Base-by-base conservation (phyloP, 192 early-diverging fungal species). In the Coemansia sp. region DNA sequence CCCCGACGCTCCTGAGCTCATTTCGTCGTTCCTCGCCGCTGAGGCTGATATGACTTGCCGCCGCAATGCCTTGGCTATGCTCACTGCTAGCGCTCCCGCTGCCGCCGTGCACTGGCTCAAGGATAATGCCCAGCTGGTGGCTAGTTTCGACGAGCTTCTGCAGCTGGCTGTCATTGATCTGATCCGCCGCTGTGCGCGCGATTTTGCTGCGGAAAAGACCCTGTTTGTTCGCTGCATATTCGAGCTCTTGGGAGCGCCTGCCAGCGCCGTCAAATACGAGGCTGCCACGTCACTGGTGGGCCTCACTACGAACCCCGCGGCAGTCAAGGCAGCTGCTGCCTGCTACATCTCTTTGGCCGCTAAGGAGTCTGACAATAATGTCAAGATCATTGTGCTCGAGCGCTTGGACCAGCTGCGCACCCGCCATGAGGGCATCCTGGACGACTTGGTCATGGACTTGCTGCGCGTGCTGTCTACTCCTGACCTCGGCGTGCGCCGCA, bases 351-450 rank as follows among this genome's bases (percentile, higher is more conserved):
- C 95, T 58, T 87, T 99, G 41, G 91, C 92, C 62, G 82, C 92
- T 19, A 94, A 95, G 77, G 98, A 94, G 71, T 89, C 96, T 9
- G 98, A 99, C 74, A 99, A 98, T 84, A 99, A 99, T 76, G 90
- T 99, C 51, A 98, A 98, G 79, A 79, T 99, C 63, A 98, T 95
- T 80, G 95, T 98, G 9, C 85, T 99, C 46, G 93, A 95, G 73
- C 88, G 93, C 29, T 79, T 99, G 32, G 88, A 91, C 55, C 96
- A 97, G 67, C 77, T 99, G 70, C 91, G 93, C 57, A 38, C 67
- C 19, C 94, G 95, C 74, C 92, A 98, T 74, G 93, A 93, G 45
- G 86, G 90, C 68, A 89, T 95, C 29, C 75, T 98, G 45, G 95
- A 95, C 69, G 94, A 96, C 63, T 78, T 95, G 48, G 94, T 94